Conservation (phyloP, 148 eudicot genomes). For the Bassia scoparia region DNA sequence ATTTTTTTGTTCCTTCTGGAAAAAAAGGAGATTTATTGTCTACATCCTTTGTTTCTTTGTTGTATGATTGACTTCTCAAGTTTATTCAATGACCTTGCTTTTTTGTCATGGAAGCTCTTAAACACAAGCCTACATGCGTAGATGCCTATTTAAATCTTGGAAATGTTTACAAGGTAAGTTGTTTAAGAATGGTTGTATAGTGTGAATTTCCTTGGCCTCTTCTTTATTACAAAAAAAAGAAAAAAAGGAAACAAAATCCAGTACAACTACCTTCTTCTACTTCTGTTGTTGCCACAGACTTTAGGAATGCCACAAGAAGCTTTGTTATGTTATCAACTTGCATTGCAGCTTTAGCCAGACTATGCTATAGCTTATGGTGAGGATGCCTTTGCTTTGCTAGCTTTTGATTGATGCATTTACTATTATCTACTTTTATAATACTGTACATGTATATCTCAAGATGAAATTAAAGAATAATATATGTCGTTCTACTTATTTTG, state of each 20-base stretch:
- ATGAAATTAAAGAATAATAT: not conserved
- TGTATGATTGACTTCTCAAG: not conserved
- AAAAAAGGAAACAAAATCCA: not conserved
- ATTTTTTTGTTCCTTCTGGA: constrained; percentile 1
- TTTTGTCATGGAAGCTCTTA: constrained; percentile 67
- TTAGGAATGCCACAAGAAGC: constrained; percentile 93
- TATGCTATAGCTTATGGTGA: constrained; percentile 86
- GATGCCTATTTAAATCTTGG: constrained; percentile 89
- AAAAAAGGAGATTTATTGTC: not conserved
- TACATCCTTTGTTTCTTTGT: not conserved
- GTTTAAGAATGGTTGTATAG: not conserved
- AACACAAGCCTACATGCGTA: constrained; percentile 71
- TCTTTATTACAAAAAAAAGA: too few species aligned
- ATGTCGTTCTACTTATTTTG: not conserved
- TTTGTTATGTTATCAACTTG: constrained; percentile 74
- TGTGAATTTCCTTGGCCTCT: too few species aligned
- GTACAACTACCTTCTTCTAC: not conserved
- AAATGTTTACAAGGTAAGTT: constrained; percentile 84
- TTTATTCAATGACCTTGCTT: constrained; percentile 5
- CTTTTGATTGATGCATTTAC: constrained; percentile 4
- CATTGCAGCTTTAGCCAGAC: constrained; percentile 79
- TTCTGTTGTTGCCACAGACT: constrained; percentile 52
- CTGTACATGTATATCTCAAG: too few species aligned
- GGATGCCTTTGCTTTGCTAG: constrained; percentile 14
- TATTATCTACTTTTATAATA: too few species aligned